phyloP scores from a whole-genome alignment of 2,329 filamentous ascomycete genomes.

The Alternaria panax region DNA sequence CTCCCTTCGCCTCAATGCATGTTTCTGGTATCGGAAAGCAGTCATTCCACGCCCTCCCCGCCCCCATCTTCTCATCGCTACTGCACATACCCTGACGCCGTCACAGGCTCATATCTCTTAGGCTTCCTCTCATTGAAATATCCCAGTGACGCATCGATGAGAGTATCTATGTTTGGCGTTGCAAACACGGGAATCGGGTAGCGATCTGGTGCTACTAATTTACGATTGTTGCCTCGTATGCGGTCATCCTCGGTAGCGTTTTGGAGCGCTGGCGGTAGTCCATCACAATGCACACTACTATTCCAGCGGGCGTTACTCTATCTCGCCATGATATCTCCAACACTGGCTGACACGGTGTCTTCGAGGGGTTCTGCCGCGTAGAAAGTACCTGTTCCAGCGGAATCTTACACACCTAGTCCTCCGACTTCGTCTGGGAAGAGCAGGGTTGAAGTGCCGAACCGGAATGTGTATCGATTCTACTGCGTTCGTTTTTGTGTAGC shows the following conservation, averaged over 20 bases:
- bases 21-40: neutral
- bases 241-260: too few relatives aligned
- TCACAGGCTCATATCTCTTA: conserved; percentile 52
- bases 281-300: conserved; percentile 52
- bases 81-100: conserved; percentile 44
- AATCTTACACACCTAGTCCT: conserved; percentile 50
- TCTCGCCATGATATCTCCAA: conserved; percentile 51
- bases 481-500: conserved; percentile 30
- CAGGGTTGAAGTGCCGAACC: conserved; percentile 54
- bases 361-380: conserved; percentile 39
- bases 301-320: conserved; percentile 50
- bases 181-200: conserved; percentile 54
- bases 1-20: neutral
- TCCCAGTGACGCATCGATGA: conserved; percentile 49
- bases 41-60: neutral
- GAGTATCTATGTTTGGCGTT: conserved; percentile 47
- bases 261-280: conserved; percentile 29
- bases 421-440: conserved; percentile 54
- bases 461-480: conserved; percentile 53
- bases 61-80: neutral
- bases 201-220: conserved; percentile 42
- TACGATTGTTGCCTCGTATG: conserved; percentile 8
- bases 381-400: conserved; percentile 36
- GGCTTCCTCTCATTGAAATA: conserved; percentile 37
- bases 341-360: conserved; percentile 49